Evolutionary conservation across 106 monocot species (phyloP).

Genomic region (Gastrodia elata): DNA sequence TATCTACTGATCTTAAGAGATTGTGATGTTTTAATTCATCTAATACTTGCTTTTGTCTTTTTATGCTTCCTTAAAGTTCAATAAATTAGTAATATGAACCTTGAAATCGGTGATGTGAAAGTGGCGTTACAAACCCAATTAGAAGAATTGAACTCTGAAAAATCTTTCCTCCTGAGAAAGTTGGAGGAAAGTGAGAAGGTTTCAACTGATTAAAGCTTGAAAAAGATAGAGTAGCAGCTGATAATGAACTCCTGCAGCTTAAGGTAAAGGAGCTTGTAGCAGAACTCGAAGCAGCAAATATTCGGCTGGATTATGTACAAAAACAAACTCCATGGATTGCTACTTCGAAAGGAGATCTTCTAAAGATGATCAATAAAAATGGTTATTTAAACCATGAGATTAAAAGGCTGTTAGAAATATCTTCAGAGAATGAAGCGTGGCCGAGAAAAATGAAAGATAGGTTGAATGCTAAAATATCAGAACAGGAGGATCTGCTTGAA

Average conservation of each 20-base stretch:
- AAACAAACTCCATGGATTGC: conserved; percentile 7
- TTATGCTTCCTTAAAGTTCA: too few species aligned
- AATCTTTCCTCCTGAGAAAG: conserved; percentile 14
- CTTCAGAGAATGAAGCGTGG: conserved; percentile 12
- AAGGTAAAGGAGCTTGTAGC: conserved; percentile 20
- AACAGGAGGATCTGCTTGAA: conserved; percentile 20
- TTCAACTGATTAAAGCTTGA: conserved; percentile 21
- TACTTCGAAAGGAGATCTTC: conserved; percentile 20
- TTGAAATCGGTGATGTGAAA: conserved; percentile 9
- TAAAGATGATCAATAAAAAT: conserved; percentile 16
- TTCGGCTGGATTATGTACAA: conserved; percentile 10
- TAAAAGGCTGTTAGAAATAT: conserved; percentile 1
- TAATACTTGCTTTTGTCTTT: too few species aligned
- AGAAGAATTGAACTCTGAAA: conserved; percentile 19
- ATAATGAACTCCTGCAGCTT: conserved; percentile 17
- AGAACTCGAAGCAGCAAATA: conserved; percentile 17
- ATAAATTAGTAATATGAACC: conserved; percentile 22
- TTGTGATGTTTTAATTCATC: too few species aligned
- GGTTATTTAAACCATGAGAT: conserved; percentile 18
- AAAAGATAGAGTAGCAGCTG: conserved; percentile 23
- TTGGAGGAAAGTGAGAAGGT: conserved; percentile 24
- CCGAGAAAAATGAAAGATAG: conserved; percentile 20
- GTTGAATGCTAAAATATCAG: conserved; percentile 24
- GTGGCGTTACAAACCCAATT: conserved; percentile 19
- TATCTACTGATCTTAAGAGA: too few species aligned